Percentiles rank a stretch among this genome's conserved stretches.
These are phyloP conservation scores for Populus hybrid DNA, from an alignment of 441 rosid genomes.

Conservation along the genomic window DNA sequence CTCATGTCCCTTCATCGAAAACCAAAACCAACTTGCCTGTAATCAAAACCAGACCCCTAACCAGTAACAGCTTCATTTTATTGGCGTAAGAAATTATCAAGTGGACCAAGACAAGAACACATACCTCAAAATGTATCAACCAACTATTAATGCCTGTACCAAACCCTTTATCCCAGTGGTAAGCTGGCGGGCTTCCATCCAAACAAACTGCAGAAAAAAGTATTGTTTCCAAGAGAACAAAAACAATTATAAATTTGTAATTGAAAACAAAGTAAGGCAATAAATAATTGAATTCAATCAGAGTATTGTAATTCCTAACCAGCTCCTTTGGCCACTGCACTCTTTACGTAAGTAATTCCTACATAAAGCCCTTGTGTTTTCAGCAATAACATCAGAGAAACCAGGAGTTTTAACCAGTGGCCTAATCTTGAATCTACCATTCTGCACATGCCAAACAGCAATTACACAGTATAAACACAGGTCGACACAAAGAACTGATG, in stretches of 20 bases:
- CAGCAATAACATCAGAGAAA: conserved; percentile 35
- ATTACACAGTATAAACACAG: background rate
- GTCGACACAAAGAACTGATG: background rate
- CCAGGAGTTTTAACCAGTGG: conserved; percentile 39
- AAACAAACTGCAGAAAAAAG: conserved; percentile 41
- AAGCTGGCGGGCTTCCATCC: conserved; percentile 65
- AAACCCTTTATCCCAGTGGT: conserved; percentile 47
- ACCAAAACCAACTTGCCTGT: background rate
- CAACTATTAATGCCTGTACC: conserved; percentile 51
- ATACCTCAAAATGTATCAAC: conserved; percentile 55
- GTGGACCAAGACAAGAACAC: background rate
- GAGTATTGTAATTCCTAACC: conserved; percentile 37
- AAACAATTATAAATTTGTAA: background rate
- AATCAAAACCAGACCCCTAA: background rate
- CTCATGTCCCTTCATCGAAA: background rate
- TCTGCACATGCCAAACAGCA: conserved; percentile 28
- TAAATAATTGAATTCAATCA: background rate
- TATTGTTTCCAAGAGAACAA: background rate
- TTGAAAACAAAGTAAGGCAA: background rate
- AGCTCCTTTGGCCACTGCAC: conserved; percentile 74
- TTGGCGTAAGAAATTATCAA: background rate
- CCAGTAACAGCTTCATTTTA: background rate
- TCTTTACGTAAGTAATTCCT: conserved; percentile 53
- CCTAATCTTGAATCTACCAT: conserved; percentile 51
- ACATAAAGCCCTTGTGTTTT: conserved; percentile 47